Conservation (phyloP, 176 grass and related monocot genomes). For the Ensete ventricosum region DNA sequence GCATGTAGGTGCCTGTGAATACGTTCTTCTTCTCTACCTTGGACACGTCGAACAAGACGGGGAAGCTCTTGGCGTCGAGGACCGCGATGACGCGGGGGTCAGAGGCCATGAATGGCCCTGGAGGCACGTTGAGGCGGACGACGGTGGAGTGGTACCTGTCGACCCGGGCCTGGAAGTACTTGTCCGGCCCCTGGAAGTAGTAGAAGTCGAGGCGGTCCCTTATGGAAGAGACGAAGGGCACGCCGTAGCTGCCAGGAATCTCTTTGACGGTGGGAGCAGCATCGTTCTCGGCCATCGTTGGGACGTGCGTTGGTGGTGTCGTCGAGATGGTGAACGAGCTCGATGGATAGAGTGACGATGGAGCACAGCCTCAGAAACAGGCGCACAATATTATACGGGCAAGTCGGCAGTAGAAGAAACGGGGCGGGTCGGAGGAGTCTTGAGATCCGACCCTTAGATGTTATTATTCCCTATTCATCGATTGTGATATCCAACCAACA, state of each 20-base stretch:
- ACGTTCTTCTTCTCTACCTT: conserved; percentile 69
- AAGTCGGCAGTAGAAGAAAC: too few relatives aligned
- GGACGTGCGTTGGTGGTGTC: too few relatives aligned
- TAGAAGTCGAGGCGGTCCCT: conserved; percentile 66
- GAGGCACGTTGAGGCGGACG: conserved; percentile 51
- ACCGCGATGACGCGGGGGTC: conserved; percentile 52
- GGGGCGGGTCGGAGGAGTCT: too few relatives aligned
- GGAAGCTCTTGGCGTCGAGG: conserved; percentile 66
- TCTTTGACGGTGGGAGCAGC: background rate
- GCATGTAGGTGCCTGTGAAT: conserved; percentile 64
- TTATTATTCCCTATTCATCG: too few relatives aligned
- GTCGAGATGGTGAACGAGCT: too few relatives aligned
- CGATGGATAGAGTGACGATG: too few relatives aligned
- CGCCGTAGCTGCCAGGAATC: conserved; percentile 41
- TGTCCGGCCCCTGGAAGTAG: conserved; percentile 60
- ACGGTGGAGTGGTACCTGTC: conserved; percentile 56
- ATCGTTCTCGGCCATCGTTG: too few relatives aligned
- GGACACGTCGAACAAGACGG: conserved; percentile 54
- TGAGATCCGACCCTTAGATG: too few relatives aligned
- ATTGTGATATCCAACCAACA: too few relatives aligned
- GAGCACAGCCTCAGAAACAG: too few relatives aligned
- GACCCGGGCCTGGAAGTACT: conserved; percentile 53
- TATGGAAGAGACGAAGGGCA: conserved; percentile 36
- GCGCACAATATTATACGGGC: too few relatives aligned
- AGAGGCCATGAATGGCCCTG: conserved; percentile 41